These are phyloP conservation scores for Psilocybe azurescens DNA, from an alignment of 768 basidiomycete genomes.

Conservation along the genomic window DNA sequence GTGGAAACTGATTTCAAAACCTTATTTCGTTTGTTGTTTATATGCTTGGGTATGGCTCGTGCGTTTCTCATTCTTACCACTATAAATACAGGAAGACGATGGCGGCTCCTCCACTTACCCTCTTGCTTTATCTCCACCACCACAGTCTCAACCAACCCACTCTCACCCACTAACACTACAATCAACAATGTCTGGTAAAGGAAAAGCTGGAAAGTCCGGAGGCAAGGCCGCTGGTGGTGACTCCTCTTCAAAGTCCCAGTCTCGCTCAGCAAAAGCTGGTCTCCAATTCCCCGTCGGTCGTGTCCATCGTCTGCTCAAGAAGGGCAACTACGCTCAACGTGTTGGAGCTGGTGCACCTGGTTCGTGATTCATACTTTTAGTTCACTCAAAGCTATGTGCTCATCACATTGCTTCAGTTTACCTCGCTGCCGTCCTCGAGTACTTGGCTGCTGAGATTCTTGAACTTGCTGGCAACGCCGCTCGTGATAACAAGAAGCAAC, in stretches of 20 bases:
- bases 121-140: slow-evolving; percentile 27
- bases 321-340: slow-evolving; percentile 89
- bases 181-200: slow-evolving; percentile 50
- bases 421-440: slow-evolving; percentile 90
- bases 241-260: slow-evolving; percentile 72
- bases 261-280: slow-evolving; percentile 80
- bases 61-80: slow-evolving; percentile 23
- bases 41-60: slow-evolving; percentile 30
- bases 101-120: slow-evolving; percentile 22
- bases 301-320: slow-evolving; percentile 89
- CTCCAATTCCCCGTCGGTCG: slow-evolving; percentile 92
- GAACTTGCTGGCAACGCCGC: slow-evolving; percentile 92
- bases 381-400: slow-evolving; percentile 1
- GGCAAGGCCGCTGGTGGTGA: slow-evolving; percentile 70
- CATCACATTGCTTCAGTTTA: slow-evolving; percentile 62
- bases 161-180: slow-evolving; percentile 21
- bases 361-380: slow-evolving; percentile 31
- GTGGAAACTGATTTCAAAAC: slow-evolving; percentile 12
- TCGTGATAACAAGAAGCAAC: slow-evolving; percentile 88
- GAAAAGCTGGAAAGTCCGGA: slow-evolving; percentile 47
- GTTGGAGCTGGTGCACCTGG: slow-evolving; percentile 91
- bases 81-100: slow-evolving; percentile 44
- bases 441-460: slow-evolving; percentile 93
- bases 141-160: slow-evolving; percentile 26
- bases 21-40: slow-evolving; percentile 33